Evolutionary conservation across 768 basidiomycete genomes (phyloP), one percentile per base, ranked within the genome.

Genomic region (Glaciozyma martinii): DNA sequence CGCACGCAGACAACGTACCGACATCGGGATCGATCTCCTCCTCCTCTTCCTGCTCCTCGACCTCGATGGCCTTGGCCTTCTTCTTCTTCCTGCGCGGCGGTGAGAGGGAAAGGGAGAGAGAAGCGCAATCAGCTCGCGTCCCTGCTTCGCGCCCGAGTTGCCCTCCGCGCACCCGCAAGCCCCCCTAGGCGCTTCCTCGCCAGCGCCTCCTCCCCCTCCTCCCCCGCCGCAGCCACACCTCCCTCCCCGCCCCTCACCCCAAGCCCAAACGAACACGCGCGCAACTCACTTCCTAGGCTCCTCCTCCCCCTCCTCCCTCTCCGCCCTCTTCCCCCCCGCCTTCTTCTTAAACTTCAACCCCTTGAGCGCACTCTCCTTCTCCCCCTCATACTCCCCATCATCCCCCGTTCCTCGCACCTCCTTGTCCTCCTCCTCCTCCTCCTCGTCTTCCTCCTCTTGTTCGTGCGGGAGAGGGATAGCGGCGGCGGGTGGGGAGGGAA

Each of bases 21-120:
- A 89, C 84, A 61, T 90, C 87, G 15, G 87, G 86, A 4, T 75
- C 76, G 60, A 72, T 74, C 61, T 75, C 75, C 66, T 70, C 71
- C 69, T 57, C 75, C 65, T 73, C 74, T 40, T 68, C 66, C 66
- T 66, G 65, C 44, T 66, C 68, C 9, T 21, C 60, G n/a, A 55
- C 50, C 21, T 27, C 61, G 59, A 27, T 69, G 60, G 5, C 59
- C 62, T 40, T 70, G 76, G 33, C 66, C 77, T 29, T 64, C 68
- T 68, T 73, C 74, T 56, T 74, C 73, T 60, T 78, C 71, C 70
- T 76, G 61, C 60, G 37, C n/a, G n/a, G n/a, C n/a, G n/a, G n/a
- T n/a, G n/a, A n/a, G n/a, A n/a, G n/a, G n/a, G n/a, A n/a, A n/a
- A n/a, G 37, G 15, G 37, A 8, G 37, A 73, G 61, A 71, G 75